Base-by-base conservation (phyloP, 352 stramenopile genomes). In the Thalassiosira mediterranea region DNA sequence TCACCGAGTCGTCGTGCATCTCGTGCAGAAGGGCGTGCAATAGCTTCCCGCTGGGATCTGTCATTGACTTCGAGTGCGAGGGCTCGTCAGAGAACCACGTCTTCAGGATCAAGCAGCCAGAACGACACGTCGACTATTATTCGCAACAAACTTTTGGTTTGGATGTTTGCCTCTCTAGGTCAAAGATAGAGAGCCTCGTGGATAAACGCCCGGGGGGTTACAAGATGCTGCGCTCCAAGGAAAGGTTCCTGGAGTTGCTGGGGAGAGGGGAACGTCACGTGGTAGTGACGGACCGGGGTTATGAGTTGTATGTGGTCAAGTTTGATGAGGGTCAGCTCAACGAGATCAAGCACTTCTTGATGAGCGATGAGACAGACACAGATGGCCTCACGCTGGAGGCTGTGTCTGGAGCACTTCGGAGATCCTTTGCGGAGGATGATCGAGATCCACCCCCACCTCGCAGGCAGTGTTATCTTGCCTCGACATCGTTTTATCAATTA, bases 371-470 rank as follows among this genome's bases (percentile, higher is more conserved):
- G 13, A 23, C 25, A 23, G 52, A 61, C 26, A n/a, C 40, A 21
- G 40, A 15, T 2, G n/a, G 3, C 0, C 13, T 61, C 7, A 11
- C 25, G 40, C 0, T n/a, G 25, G 2, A 46, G 15, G 51, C 29
- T 25, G 51, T 60, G 3, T 17, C 10, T 3, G 51, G 38, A 46
- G 52, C 52, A 25, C 34, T 61, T 25, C 11, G 31, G 40, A 28
- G 52, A 48, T 61, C 52, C 32, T 61, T 61, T 44, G 52, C 52
- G n/a, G 52, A 23, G 40, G 52, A 61, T 31, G 52, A 61, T 8
- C 52, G 52, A 8, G 52, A 47, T 61, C 52, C 26, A 46, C 52
- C 40, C 8, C 52, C 52, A n/a, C 28, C 52, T 29, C 2, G 26
- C 0, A n/a, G 40, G 25, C 52, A 61, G 40, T 61, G 52, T 28